Percentiles rank a stretch among this genome's conserved stretches.
Evolutionary conservation across 2,329 filamentous ascomycete species (phyloP).

Genomic region (Pestalotiopsis sp.): DNA sequence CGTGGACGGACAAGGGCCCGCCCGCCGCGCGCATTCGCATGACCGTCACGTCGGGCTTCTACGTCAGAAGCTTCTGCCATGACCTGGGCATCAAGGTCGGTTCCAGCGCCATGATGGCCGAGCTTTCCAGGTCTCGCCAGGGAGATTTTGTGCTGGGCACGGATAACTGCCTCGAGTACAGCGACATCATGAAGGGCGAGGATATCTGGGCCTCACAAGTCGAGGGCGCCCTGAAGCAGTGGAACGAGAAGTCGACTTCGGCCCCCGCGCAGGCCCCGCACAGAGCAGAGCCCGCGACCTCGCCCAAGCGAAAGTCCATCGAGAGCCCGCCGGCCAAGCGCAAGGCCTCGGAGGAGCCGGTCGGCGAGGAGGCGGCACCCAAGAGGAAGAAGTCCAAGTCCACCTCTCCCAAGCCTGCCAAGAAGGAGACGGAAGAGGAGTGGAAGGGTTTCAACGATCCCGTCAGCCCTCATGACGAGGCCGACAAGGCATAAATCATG

Average conservation of each 20-base stretch:
- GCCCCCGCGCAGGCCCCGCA: not conserved
- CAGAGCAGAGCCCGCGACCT: not conserved
- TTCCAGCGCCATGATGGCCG: conserved; percentile 84
- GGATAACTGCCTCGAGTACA: conserved; percentile 75
- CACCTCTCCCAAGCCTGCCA: not conserved
- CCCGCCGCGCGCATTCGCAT: conserved; percentile 83
- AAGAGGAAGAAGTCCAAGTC: conserved; percentile 12
- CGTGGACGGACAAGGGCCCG: conserved; percentile 64
- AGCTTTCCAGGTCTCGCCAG: conserved; percentile 79
- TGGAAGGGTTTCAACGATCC: conserved; percentile 1
- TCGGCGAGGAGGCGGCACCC: not conserved
- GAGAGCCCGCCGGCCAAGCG: conserved; percentile 16
- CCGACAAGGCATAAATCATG: not conserved
- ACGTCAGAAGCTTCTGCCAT: conserved; percentile 91
- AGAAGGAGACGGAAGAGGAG: not conserved
- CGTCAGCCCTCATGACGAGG: not conserved
- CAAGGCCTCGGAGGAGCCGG: conserved; percentile 15
- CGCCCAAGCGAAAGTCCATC: conserved; percentile 12
- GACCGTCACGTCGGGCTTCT: conserved; percentile 95
- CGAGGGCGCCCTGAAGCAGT: conserved; percentile 47
- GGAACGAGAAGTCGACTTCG: conserved; percentile 32
- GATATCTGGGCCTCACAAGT: conserved; percentile 82
- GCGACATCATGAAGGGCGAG: conserved; percentile 76
- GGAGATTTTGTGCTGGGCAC: conserved; percentile 75
- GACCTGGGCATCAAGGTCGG: conserved; percentile 83